Percentiles rank a stretch among this genome's conserved stretches.
These are phyloP conservation scores for Schizopora paradoxa DNA, from an alignment of 1,284 basidiomycete species.

Conservation along the genomic window DNA sequence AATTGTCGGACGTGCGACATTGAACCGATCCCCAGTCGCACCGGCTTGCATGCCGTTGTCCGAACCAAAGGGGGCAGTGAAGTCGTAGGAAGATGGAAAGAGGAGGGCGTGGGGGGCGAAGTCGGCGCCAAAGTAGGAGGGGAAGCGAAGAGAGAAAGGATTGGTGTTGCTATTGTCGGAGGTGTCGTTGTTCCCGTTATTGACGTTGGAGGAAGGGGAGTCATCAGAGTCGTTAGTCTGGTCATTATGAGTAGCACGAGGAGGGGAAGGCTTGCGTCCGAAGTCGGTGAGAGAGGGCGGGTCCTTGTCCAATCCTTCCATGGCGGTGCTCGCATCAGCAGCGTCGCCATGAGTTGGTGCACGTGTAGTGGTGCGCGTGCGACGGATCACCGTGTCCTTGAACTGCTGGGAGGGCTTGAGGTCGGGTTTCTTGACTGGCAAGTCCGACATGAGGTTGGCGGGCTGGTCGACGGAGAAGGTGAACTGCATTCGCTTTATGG, in stretches of 20 bases:
- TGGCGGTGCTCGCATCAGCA: slow-evolving; percentile 26
- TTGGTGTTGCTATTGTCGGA: slow-evolving; percentile 5
- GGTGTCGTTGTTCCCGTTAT: slow-evolving; percentile 10
- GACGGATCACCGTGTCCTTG: slow-evolving; percentile 41
- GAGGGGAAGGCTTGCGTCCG: slow-evolving; percentile 7
- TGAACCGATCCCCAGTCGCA: slow-evolving; percentile 44
- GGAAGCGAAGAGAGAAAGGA: slow-evolving; percentile 48
- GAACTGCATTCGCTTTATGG: slow-evolving; percentile 79
- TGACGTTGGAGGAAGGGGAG: slow-evolving; percentile 14
- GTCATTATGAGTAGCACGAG: slow-evolving; percentile 14
- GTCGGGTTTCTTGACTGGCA: slow-evolving; percentile 56
- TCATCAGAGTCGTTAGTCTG: slow-evolving; percentile 15
- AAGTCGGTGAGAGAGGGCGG: slow-evolving; percentile 11
- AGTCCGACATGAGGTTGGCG: slow-evolving; percentile 32
- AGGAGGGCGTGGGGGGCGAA: slow-evolving; percentile 76
- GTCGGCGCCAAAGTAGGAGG: slow-evolving; percentile 62
- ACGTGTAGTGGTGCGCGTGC: slow-evolving; percentile 35
- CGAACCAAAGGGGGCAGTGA: slow-evolving; percentile 71
- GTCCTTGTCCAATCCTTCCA: slow-evolving; percentile 19
- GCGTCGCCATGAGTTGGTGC: slow-evolving; percentile 23
- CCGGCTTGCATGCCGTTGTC: slow-evolving; percentile 43
- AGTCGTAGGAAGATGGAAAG: slow-evolving; percentile 56
- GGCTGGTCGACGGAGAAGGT: slow-evolving; percentile 77
- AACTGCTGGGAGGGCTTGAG: slow-evolving; percentile 63
- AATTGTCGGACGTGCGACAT: slow-evolving; percentile 69